Evolutionary conservation across 805 yeast species (phyloP).

Genomic region (Naumovozyma dairenensis): DNA sequence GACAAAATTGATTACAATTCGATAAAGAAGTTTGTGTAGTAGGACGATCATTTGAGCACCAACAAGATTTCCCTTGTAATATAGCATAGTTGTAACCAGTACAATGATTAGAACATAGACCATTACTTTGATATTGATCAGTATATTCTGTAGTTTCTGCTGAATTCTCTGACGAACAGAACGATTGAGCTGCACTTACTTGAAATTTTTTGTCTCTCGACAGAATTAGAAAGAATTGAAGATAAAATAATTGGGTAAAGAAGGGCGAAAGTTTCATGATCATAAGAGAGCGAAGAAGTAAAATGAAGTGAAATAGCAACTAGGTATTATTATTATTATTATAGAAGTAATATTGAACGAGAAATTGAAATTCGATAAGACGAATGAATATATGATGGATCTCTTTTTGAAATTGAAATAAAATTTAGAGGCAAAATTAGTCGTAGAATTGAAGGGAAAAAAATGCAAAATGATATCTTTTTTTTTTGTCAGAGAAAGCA

Average conservation of each 20-base stretch:
- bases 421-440: no score
- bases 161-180: constrained; percentile 10
- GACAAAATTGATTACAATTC: constrained; percentile 17
- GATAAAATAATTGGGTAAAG: no score
- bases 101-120: constrained; percentile 15
- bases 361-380: no score
- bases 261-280: no score
- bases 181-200: constrained; percentile 3
- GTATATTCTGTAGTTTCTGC: constrained; percentile 4
- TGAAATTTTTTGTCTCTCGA: no score
- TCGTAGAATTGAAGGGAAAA: no score
- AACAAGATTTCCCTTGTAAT: constrained; percentile 18
- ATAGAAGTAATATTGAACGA: background rate
- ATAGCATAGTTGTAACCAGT: constrained; percentile 19
- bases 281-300: background rate
- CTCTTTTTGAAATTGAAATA: no score
- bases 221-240: no score
- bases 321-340: background rate
- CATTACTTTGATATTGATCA: constrained; percentile 5
- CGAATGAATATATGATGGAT: no score
- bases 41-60: constrained; percentile 21
- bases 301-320: background rate
- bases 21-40: constrained; percentile 8
- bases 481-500: no score
- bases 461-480: no score